phyloP scores from a whole-genome alignment of 164 flowering plant genomes.

The Kalanchoe fedtschenkoi region DNA sequence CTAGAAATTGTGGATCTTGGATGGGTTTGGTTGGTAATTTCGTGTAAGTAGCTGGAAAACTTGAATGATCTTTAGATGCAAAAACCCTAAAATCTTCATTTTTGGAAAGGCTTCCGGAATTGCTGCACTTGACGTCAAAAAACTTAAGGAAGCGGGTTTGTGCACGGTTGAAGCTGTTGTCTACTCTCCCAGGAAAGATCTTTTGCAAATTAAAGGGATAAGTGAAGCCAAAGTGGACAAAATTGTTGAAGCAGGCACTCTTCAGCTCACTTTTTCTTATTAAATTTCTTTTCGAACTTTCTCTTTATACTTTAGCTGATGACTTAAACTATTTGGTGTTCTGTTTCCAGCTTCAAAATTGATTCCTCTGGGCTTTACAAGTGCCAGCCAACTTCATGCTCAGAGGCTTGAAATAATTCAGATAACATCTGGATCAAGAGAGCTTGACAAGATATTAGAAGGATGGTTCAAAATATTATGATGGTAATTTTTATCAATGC shows the following conservation, averaged over 20 bases:
- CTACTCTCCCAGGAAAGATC: constrained; percentile 81
- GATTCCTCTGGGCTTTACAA: constrained; percentile 90
- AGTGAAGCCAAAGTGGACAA: constrained; percentile 96
- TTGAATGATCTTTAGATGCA: background rate
- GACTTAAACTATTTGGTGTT: background rate
- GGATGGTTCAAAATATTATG: constrained; percentile 24
- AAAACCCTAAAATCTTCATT: constrained; percentile 4
- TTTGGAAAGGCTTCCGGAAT: constrained; percentile 61
- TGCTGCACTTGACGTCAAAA: constrained; percentile 84
- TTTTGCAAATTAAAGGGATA: constrained; percentile 87
- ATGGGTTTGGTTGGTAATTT: background rate
- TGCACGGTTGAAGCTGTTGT: constrained; percentile 89
- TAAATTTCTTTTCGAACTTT: background rate
- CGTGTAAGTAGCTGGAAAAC: background rate
- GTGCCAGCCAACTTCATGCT: constrained; percentile 86
- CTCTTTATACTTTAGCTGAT: background rate
- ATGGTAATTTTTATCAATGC: background rate
- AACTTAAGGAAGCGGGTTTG: constrained; percentile 90
- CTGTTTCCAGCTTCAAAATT: constrained; percentile 65
- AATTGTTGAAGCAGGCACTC: constrained; percentile 78
- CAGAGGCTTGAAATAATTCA: constrained; percentile 87
- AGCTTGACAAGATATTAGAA: constrained; percentile 83
- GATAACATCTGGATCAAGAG: constrained; percentile 85
- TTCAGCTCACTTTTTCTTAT: background rate
- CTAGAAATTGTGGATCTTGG: constrained; percentile 1